A percentile compares a stretch with the other conserved stretches of the same genome.
phyloP scores from a whole-genome alignment of 768 basidiomycete species.

The Hemileccinum impolitum region DNA sequence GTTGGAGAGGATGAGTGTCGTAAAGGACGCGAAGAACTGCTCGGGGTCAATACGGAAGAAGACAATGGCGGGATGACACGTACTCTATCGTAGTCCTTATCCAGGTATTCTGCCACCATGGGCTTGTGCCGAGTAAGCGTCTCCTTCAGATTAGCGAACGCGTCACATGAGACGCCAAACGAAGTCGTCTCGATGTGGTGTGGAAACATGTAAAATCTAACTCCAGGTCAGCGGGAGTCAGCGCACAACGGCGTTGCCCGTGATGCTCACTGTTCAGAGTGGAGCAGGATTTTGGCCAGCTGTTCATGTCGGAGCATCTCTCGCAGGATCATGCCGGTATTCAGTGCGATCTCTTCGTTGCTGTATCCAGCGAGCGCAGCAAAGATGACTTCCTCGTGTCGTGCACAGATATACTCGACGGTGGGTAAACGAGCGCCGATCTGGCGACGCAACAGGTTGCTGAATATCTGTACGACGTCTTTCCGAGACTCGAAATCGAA shows the following conservation, averaged over 20 bases:
- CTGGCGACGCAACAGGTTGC: conserved; percentile 84
- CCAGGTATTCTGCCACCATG: conserved; percentile 96
- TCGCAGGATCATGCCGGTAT: conserved; percentile 96
- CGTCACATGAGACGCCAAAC: conserved; percentile 97
- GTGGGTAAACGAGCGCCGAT: conserved; percentile 96
- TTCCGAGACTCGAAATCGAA: conserved; percentile 95
- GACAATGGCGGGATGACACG: conserved; percentile 23
- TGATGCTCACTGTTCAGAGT: conserved; percentile 86
- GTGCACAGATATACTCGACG: conserved; percentile 84
- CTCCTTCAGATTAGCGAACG: conserved; percentile 97
- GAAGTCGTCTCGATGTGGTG: conserved; percentile 97
- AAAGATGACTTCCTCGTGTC: conserved; percentile 74
- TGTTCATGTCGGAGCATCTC: conserved; percentile 96
- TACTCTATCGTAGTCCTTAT: conserved; percentile 95
- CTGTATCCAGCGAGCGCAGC: conserved; percentile 88
- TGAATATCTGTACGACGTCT: conserved; percentile 84
- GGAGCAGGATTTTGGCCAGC: conserved; percentile 81
- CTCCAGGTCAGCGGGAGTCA: not conserved
- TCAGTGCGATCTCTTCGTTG: conserved; percentile 94
- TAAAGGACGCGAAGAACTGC: conserved; percentile 95
- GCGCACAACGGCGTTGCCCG: not conserved
- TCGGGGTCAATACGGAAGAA: not conserved
- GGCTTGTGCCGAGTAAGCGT: conserved; percentile 95
- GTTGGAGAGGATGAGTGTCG: conserved; percentile 83
- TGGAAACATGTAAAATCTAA: conserved; percentile 93